phyloP scores from a whole-genome alignment of 2,329 filamentous ascomycete species.

The Epichloe elymi region DNA sequence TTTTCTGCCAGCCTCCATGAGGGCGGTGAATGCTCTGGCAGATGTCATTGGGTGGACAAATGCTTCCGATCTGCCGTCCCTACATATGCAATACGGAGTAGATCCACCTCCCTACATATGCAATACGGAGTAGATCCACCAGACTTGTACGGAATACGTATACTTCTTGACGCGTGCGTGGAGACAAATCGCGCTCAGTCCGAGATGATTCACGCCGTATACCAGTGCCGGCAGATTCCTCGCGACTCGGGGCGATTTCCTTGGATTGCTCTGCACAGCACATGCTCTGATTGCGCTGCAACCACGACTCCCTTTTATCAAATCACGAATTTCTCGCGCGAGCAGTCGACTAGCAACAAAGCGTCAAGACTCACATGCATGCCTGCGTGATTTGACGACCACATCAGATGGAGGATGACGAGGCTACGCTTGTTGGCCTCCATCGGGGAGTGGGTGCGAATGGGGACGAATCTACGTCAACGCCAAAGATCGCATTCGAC shows the following conservation, averaged over 20 bases:
- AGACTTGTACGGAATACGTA: not conserved
- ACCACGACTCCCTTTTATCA: too few species aligned
- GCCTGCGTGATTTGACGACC: not conserved
- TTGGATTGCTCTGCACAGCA: too few species aligned
- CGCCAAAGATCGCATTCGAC: slow-evolving; percentile 8
- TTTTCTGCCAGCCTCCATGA: slow-evolving; percentile 15
- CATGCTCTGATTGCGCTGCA: not conserved
- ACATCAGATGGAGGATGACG: slow-evolving; percentile 10
- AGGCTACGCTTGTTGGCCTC: not conserved
- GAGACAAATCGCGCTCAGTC: not conserved
- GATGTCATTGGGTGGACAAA: not conserved
- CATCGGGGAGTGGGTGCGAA: not conserved
- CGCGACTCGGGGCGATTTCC: too few species aligned
- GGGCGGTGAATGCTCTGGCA: not conserved
- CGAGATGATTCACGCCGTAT: not conserved
- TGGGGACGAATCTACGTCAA: not conserved
- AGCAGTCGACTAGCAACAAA: not conserved
- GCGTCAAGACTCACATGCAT: not conserved
- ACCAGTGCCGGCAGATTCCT: too few species aligned
- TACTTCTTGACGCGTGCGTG: not conserved
- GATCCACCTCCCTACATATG: not conserved
- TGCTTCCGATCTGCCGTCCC: not conserved
- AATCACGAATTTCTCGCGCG: too few species aligned
- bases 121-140: not conserved
- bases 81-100: too few species aligned